phyloP scores from a whole-genome alignment of 2,329 filamentous ascomycete genomes.

The Myotisia sp. region DNA sequence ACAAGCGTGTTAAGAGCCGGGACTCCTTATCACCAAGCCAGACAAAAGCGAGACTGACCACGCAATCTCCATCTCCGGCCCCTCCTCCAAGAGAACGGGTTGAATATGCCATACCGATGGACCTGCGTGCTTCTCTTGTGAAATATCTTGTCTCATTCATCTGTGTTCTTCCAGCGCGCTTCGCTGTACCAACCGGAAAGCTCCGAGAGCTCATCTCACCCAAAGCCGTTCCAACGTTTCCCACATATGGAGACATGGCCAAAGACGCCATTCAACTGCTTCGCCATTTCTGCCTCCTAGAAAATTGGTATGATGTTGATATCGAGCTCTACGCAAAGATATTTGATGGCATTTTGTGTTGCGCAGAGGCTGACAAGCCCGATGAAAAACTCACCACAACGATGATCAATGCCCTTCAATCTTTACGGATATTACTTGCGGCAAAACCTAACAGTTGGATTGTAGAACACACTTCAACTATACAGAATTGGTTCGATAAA shows the following conservation, averaged over 20 bases:
- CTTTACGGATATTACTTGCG: constrained; percentile 77
- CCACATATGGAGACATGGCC: constrained; percentile 60
- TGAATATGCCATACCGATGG: constrained; percentile 54
- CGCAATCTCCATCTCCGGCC: constrained; percentile 41
- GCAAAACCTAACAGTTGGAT: constrained; percentile 87
- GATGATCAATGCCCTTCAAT: constrained; percentile 87
- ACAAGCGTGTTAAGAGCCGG: constrained; percentile 51
- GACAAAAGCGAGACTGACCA: constrained; percentile 64
- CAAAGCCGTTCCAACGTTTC: constrained; percentile 35
- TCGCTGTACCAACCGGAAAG: constrained; percentile 57
- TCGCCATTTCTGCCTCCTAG: constrained; percentile 68
- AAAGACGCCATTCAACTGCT: constrained; percentile 72
- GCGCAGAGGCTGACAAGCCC: constrained; percentile 70
- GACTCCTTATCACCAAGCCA: constrained; percentile 53
- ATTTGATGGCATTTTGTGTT: constrained; percentile 69
- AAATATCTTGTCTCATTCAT: constrained; percentile 96
- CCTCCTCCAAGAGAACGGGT: constrained; percentile 38
- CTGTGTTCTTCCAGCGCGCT: constrained; percentile 74
- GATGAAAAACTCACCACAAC: constrained; percentile 73
- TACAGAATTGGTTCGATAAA: constrained; percentile 85
- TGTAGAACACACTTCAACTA: constrained; percentile 54
- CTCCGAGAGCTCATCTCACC: constrained; percentile 39
- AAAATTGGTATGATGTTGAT: constrained; percentile 84
- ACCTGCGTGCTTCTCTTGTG: constrained; percentile 63
- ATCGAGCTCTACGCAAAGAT: constrained; percentile 83